A percentile compares a stretch with the other conserved stretches of the same genome.
These are phyloP conservation scores for Westerdykella aurantiaca DNA, from an alignment of 2,329 filamentous ascomycete genomes.

Conservation along the genomic window DNA sequence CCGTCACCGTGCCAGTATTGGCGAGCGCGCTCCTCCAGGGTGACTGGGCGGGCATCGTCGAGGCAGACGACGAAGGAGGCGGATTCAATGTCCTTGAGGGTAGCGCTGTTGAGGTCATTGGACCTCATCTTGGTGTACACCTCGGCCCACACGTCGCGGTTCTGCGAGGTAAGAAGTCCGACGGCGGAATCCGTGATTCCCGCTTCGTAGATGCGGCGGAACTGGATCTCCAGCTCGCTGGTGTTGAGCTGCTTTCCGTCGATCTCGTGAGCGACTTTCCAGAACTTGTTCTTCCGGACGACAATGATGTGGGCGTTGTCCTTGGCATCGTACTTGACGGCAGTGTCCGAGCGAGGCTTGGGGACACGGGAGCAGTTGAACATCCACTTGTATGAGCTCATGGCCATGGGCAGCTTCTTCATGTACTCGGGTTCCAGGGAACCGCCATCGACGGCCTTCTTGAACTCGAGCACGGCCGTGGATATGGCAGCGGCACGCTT, in stretches of 20 bases:
- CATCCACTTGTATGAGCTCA: conserved; percentile 99
- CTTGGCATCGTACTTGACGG: conserved; percentile 68
- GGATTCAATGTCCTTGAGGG: conserved; percentile 77
- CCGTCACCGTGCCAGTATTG: conserved; percentile 99
- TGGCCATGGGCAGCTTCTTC: conserved; percentile 94
- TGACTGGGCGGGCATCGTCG: conserved; percentile 85
- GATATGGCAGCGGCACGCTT: conserved; percentile 91
- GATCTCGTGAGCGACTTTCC: conserved; percentile 79
- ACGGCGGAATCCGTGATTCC: conserved; percentile 69
- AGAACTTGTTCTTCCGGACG: conserved; percentile 95
- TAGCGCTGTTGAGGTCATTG: conserved; percentile 71
- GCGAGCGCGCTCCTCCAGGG: conserved; percentile 88
- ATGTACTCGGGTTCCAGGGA: conserved; percentile 96
- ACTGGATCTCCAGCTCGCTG: conserved; percentile 83
- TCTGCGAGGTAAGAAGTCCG: conserved; percentile 81
- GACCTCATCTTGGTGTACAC: conserved; percentile 59
- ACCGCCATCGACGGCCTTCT: conserved; percentile 77
- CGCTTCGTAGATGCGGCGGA: conserved; percentile 74
- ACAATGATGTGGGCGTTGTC: conserved; percentile 84
- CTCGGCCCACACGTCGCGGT: conserved; percentile 88
- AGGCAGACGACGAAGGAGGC: conserved; percentile 89
- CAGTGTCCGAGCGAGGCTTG: conserved; percentile 73
- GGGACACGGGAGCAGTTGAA: conserved; percentile 90
- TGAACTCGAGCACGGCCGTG: conserved; percentile 83
- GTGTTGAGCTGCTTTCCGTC: conserved; percentile 81